phyloP scores from a whole-genome alignment of 306 rosid genomes.

The Elaeagnus macrophylla region DNA sequence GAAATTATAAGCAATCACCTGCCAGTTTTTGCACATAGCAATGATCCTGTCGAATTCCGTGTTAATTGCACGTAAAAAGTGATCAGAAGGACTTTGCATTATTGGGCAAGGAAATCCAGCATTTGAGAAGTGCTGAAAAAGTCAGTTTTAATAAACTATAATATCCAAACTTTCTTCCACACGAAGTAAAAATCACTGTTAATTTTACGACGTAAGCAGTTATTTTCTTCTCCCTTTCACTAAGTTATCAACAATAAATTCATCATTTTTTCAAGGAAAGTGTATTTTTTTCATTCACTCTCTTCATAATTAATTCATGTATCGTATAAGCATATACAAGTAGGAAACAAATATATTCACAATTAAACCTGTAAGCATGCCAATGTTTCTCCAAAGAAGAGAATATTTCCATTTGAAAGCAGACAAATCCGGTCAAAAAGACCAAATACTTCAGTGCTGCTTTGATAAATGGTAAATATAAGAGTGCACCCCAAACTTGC shows the following conservation, averaged over 20 bases:
- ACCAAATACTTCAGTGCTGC: constrained; percentile 99
- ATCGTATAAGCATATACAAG: not conserved
- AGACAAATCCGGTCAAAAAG: constrained; percentile 95
- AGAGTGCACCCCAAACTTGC: constrained; percentile 94
- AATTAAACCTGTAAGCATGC: constrained; percentile 85
- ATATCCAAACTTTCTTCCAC: too few relatives aligned
- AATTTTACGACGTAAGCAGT: too few relatives aligned
- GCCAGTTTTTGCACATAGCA: constrained; percentile 98
- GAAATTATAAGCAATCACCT: constrained; percentile 40
- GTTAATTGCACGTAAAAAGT: constrained; percentile 92
- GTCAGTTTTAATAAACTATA: constrained; percentile 5
- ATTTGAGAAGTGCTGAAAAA: constrained; percentile 87
- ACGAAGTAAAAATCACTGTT: too few relatives aligned
- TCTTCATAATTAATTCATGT: not conserved
- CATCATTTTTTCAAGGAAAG: too few relatives aligned
- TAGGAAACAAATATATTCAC: not conserved
- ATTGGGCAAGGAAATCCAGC: constrained; percentile 99
- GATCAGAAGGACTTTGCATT: constrained; percentile 99
- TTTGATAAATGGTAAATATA: constrained; percentile 76
- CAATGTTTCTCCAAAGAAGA: constrained; percentile 95
- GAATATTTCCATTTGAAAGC: constrained; percentile 95
- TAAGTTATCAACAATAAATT: too few relatives aligned
- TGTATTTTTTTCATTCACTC: not conserved
- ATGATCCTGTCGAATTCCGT: constrained; percentile 96
- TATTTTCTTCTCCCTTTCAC: too few relatives aligned